These are phyloP conservation scores for Dovyalis caffra DNA, from an alignment of 345 rosid species.

Conservation along the genomic window DNA sequence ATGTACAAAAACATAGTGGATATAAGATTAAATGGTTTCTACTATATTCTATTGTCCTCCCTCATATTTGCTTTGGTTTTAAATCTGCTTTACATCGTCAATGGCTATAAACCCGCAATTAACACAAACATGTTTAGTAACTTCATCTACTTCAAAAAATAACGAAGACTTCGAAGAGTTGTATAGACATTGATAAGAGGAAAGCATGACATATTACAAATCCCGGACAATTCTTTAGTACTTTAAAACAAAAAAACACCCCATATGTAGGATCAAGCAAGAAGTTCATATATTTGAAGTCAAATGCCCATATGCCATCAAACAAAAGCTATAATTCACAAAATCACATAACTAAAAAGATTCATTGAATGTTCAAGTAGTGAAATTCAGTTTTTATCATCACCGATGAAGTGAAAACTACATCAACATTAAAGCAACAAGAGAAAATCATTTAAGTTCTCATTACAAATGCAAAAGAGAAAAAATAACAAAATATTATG, in stretches of 20 bases:
- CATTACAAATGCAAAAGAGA: too few relatives aligned
- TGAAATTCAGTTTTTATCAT: neutral
- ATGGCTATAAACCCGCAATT: neutral
- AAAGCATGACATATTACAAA: neutral
- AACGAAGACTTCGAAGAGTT: too few relatives aligned
- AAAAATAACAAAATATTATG: too few relatives aligned
- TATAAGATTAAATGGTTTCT: neutral
- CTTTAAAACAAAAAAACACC: neutral
- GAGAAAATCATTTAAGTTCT: too few relatives aligned
- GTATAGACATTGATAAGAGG: too few relatives aligned
- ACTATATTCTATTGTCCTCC: neutral
- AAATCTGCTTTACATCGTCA: neutral
- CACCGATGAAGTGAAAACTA: neutral
- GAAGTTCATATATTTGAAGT: neutral
- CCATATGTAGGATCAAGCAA: neutral
- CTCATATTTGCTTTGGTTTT: neutral
- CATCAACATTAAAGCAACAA: neutral
- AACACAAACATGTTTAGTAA: neutral
- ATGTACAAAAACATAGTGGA: neutral
- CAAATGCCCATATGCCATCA: neutral
- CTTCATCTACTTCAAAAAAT: neutral
- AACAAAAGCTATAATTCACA: neutral
- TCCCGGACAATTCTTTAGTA: neutral
- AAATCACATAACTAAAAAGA: neutral
- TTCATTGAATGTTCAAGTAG: neutral